A percentile compares a stretch with the other conserved stretches of the same genome.
Conservation (phyloP, 2,329 filamentous ascomycete genomes). For the Aspergillus sp. region DNA sequence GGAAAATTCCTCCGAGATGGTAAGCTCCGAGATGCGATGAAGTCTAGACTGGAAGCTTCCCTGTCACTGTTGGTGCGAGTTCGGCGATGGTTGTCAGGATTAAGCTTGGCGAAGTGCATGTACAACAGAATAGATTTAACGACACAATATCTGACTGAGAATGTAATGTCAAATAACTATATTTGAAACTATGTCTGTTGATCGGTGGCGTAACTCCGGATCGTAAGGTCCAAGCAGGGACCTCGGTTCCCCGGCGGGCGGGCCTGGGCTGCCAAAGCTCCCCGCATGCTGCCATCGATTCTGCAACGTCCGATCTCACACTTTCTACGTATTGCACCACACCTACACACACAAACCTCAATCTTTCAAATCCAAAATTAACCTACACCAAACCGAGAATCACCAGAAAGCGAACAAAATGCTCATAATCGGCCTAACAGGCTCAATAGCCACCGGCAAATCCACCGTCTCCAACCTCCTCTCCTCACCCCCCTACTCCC, state of each 20-base stretch:
- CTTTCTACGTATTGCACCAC: neutral
- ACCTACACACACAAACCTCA: neutral
- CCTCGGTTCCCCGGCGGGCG: neutral
- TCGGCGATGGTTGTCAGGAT: neutral
- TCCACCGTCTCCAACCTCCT: conserved; percentile 90
- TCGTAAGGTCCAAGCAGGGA: neutral
- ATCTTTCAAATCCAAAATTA: neutral
- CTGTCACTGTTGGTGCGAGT: neutral
- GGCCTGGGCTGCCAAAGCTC: neutral
- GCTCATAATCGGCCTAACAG: conserved; percentile 94
- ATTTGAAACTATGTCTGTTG: neutral
- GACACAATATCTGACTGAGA: neutral
- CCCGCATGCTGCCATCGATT: neutral
- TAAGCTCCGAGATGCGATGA: neutral
- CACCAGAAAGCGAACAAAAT: conserved; percentile 54
- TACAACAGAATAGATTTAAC: conserved; percentile 7
- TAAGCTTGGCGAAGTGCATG: neutral
- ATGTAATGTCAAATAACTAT: neutral
- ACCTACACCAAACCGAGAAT: neutral
- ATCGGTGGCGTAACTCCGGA: neutral
- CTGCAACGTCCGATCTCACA: neutral
- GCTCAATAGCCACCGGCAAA: conserved; percentile 97
- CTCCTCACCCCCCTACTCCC: conserved; percentile 75
- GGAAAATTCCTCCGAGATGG: neutral
- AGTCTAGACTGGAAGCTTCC: neutral